Conservation (phyloP, 2,329 filamentous ascomycete genomes). For the Akanthomyces dipterigenus region DNA sequence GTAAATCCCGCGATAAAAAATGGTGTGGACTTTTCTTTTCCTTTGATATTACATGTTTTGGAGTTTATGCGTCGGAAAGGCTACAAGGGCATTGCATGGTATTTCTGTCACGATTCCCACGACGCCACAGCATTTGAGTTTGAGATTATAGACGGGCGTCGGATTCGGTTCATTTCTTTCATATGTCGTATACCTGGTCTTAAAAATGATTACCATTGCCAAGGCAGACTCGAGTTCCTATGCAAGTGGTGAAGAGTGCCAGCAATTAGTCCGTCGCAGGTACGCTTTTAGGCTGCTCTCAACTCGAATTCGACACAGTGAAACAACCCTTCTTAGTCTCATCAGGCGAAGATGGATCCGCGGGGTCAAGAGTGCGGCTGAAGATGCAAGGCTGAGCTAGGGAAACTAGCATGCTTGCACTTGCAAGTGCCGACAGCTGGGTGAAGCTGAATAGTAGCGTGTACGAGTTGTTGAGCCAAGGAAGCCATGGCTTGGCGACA, state of each 20-base stretch:
- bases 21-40: not conserved
- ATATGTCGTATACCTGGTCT: not conserved
- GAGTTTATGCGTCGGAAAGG: slow-evolving; percentile 7
- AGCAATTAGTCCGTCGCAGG: too few relatives aligned
- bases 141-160: slow-evolving; percentile 2
- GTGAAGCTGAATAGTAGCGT: slow-evolving; percentile 3
- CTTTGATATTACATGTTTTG: not conserved
- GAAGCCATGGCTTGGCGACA: not conserved
- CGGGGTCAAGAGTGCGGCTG: not conserved
- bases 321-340: too few relatives aligned
- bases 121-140: slow-evolving; percentile 11
- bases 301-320: too few relatives aligned
- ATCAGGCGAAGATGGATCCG: too few relatives aligned
- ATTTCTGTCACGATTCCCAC: slow-evolving; percentile 10
- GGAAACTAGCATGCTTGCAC: not conserved
- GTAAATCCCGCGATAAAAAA: not conserved
- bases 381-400: not conserved
- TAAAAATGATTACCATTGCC: not conserved
- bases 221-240: not conserved
- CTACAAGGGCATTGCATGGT: slow-evolving; percentile 10
- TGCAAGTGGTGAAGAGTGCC: not conserved
- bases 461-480: not conserved
- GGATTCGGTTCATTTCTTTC: not conserved
- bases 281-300: too few relatives aligned
- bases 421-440: not conserved